These are phyloP conservation scores for Mortierella sp. DNA, from an alignment of 371 early-diverging fungal genomes.

Conservation along the genomic window DNA sequence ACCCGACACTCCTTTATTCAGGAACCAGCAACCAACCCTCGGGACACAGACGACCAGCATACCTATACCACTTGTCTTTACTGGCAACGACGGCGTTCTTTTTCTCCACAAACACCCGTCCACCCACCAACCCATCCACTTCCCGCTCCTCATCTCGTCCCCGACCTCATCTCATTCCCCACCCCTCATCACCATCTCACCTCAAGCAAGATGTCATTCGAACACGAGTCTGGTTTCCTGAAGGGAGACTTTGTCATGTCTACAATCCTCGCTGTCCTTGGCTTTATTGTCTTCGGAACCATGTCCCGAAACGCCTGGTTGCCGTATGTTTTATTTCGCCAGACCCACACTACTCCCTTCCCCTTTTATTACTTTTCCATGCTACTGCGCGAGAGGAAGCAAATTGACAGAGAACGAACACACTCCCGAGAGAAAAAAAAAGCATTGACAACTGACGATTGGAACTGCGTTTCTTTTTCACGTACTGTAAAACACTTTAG, in stretches of 20 bases:
- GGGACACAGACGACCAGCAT: no score
- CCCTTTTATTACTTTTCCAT: not conserved
- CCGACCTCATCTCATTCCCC: not conserved
- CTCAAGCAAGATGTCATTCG: conserved; percentile 24
- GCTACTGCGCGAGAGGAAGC: not conserved
- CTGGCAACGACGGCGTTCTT: no score
- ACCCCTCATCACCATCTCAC: not conserved
- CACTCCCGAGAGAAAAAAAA: not conserved
- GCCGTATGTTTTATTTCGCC: conserved; percentile 4
- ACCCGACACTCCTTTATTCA: not conserved
- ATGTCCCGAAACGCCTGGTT: conserved; percentile 30
- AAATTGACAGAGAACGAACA: not conserved
- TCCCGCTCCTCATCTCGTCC: not conserved
- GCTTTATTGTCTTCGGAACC: conserved; percentile 30
- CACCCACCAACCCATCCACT: no score
- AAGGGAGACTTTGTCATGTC: conserved; percentile 39
- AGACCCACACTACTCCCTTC: not conserved
- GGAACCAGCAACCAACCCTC: not conserved
- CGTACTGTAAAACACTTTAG: not conserved
- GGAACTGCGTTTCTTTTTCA: not conserved
- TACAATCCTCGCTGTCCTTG: conserved; percentile 19
- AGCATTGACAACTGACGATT: conserved; percentile 7
- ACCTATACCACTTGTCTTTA: no score
- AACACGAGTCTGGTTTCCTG: conserved; percentile 18
- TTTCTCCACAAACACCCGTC: no score